A percentile compares a stretch with the other conserved stretches of the same genome.
Conservation (phyloP, 805 yeast species). For the Brettanomyces custersianus region DNA sequence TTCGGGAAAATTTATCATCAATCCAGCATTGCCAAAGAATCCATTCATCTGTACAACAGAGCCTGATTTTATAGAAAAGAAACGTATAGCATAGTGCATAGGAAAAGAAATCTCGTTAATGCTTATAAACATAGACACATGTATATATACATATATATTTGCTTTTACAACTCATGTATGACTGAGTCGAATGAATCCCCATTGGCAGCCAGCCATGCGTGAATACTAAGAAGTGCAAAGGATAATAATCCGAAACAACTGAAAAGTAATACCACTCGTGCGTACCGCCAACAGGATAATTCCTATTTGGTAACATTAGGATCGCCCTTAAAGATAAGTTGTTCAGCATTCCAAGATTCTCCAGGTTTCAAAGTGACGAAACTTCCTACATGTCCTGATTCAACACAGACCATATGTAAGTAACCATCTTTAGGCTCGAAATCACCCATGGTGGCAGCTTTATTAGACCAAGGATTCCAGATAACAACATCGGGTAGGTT, state of each 20-base stretch:
- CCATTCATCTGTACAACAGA: slow-evolving; percentile 57
- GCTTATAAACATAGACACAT: too few relatives aligned
- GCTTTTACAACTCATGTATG: too few relatives aligned
- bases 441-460: slow-evolving; percentile 78
- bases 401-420: slow-evolving; percentile 85
- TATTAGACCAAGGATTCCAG: slow-evolving; percentile 96
- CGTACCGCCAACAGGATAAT: too few relatives aligned
- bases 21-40: slow-evolving; percentile 61
- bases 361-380: slow-evolving; percentile 63
- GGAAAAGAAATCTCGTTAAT: too few relatives aligned
- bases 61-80: slow-evolving; percentile 54
- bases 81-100: too few relatives aligned
- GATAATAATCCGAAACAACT: too few relatives aligned
- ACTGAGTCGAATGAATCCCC: too few relatives aligned
- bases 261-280: too few relatives aligned
- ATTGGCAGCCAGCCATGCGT: too few relatives aligned
- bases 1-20: slow-evolving; percentile 40
- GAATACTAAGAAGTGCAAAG: too few relatives aligned
- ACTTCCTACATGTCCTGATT: slow-evolving; percentile 81
- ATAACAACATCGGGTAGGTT: slow-evolving; percentile 67
- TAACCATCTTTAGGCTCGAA: slow-evolving; percentile 81
- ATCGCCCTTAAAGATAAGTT: slow-evolving; percentile 48
- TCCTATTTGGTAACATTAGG: too few relatives aligned
- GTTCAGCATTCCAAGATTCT: slow-evolving; percentile 66
- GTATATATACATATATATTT: too few relatives aligned